phyloP scores from a whole-genome alignment of 164 flowering plant species.

The Nymphaea colorata region DNA sequence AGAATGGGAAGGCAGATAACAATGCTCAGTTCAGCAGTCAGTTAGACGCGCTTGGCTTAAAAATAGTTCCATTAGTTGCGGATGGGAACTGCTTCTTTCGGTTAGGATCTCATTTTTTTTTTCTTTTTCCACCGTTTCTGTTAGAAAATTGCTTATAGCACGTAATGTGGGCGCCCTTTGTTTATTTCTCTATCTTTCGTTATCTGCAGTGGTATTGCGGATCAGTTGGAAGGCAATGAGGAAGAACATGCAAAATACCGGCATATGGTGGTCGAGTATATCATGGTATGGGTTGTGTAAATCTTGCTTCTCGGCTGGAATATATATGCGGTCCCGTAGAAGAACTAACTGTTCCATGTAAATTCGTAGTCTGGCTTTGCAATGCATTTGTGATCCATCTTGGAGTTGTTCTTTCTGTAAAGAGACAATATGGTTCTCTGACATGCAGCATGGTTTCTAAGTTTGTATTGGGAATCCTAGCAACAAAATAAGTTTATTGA shows the following conservation, averaged over 20 bases:
- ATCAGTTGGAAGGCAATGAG: slow-evolving; percentile 83
- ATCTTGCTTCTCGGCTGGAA: neutral
- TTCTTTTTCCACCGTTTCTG: neutral
- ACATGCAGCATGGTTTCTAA: too few relatives aligned
- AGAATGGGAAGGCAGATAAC: slow-evolving; percentile 48
- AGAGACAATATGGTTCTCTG: too few relatives aligned
- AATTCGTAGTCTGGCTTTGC: too few relatives aligned
- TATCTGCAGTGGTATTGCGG: slow-evolving; percentile 64
- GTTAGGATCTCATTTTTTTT: slow-evolving; percentile 22
- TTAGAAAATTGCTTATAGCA: neutral
- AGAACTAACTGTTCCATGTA: too few relatives aligned
- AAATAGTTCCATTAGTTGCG: slow-evolving; percentile 60
- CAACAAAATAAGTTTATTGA: too few relatives aligned
- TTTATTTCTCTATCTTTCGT: neutral
- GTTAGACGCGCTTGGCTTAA: slow-evolving; percentile 64
- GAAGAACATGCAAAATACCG: slow-evolving; percentile 73
- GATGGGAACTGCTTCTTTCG: slow-evolving; percentile 97
- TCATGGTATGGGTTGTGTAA: slow-evolving; percentile 28
- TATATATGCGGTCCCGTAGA: too few relatives aligned
- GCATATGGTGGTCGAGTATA: slow-evolving; percentile 54
- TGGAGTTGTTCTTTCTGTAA: too few relatives aligned
- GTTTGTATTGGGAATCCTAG: too few relatives aligned
- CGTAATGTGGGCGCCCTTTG: neutral
- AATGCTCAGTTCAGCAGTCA: slow-evolving; percentile 50
- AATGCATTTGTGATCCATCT: neutral